These are phyloP conservation scores for Umbellularia californica DNA, from an alignment of 164 flowering plant genomes.

Conservation along the genomic window DNA sequence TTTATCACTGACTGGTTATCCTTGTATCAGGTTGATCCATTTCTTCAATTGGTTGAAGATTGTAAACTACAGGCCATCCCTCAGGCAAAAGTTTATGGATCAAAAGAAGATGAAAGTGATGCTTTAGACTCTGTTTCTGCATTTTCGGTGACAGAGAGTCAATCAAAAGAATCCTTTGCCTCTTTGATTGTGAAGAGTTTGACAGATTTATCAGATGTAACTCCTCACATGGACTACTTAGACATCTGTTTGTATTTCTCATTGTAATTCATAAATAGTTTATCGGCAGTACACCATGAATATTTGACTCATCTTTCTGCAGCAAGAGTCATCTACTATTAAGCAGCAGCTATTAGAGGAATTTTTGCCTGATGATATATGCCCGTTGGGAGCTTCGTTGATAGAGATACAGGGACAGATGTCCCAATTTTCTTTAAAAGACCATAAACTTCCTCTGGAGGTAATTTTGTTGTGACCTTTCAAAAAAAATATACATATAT, in stretches of 20 bases:
- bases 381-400: slow-evolving; percentile 58
- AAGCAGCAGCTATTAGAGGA: slow-evolving; percentile 59
- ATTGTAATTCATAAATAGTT: too few species aligned
- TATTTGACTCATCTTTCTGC: slow-evolving; percentile 23
- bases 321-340: slow-evolving; percentile 49
- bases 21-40: slow-evolving; percentile 77
- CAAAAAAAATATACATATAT: too few species aligned
- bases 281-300: too few species aligned
- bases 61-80: slow-evolving; percentile 53
- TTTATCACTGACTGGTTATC: slow-evolving; percentile 2
- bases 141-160: slow-evolving; percentile 39
- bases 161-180: slow-evolving; percentile 51
- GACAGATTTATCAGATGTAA: slow-evolving; percentile 54
- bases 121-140: slow-evolving; percentile 61
- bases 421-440: slow-evolving; percentile 12
- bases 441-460: too few species aligned
- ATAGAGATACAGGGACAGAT: slow-evolving; percentile 32
- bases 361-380: slow-evolving; percentile 81
- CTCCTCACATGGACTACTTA: not conserved
- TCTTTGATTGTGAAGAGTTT: slow-evolving; percentile 56
- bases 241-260: not conserved
- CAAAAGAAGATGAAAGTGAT: slow-evolving; percentile 62
- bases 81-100: slow-evolving; percentile 44
- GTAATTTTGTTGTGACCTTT: not conserved
- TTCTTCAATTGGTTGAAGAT: slow-evolving; percentile 62